Conservation (phyloP, 2,329 filamentous ascomycete genomes). For the Trichoderma asperellum region DNA sequence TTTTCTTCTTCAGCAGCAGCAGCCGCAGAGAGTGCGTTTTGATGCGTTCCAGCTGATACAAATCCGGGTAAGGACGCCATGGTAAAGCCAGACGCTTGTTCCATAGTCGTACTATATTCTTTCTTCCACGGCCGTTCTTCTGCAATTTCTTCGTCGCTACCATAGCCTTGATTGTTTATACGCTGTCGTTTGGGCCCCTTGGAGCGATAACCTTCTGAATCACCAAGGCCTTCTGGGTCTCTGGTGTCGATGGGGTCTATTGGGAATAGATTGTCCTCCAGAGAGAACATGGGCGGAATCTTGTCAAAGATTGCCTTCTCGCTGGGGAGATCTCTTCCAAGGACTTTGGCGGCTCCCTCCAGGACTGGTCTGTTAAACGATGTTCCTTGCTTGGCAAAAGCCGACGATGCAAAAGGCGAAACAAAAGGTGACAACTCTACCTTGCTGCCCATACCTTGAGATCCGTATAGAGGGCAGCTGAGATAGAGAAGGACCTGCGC, state of each 20-base stretch:
- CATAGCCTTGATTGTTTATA: conserved; percentile 30
- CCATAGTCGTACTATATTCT: conserved; percentile 65
- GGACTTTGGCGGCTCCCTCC: conserved; percentile 69
- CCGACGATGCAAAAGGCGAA: conserved; percentile 47
- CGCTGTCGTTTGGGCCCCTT: conserved; percentile 40
- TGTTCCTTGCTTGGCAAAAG: conserved; percentile 66
- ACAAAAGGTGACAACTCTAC: conserved; percentile 76
- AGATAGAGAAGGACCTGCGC: conserved; percentile 86
- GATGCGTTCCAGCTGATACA: conserved; percentile 63
- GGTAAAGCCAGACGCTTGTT: conserved; percentile 61
- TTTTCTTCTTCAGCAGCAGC: conserved; percentile 29
- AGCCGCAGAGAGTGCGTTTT: conserved; percentile 42
- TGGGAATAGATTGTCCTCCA: conserved; percentile 71
- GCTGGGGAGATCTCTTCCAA: conserved; percentile 65
- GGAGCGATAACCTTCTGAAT: conserved; percentile 32
- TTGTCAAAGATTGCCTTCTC: conserved; percentile 57
- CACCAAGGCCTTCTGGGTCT: conserved; percentile 33
- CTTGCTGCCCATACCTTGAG: conserved; percentile 59
- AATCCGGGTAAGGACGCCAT: conserved; percentile 62
- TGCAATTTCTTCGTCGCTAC: conserved; percentile 28
- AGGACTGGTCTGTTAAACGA: conserved; percentile 67
- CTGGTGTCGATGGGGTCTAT: conserved; percentile 58
- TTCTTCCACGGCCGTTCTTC: conserved; percentile 46
- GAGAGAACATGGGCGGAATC: conserved; percentile 57
- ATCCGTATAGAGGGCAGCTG: conserved; percentile 74